A percentile compares a stretch with the other conserved stretches of the same genome.
Conservation (phyloP, 1,284 basidiomycete species). For the Pascua guehoae region DNA sequence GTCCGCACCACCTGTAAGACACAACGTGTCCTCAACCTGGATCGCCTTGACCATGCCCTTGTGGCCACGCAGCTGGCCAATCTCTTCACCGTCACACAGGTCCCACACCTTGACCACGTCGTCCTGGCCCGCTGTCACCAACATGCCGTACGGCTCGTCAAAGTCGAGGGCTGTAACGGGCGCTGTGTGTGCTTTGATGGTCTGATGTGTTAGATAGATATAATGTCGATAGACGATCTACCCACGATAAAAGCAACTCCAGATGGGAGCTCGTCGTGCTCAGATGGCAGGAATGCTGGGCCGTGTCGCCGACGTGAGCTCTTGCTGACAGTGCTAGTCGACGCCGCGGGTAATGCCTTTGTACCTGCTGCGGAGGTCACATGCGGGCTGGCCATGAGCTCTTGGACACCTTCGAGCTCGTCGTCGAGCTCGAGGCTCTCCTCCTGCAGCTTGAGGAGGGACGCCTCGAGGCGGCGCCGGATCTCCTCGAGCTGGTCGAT, state of each 20-base stretch:
- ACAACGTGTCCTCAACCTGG: conserved; percentile 89
- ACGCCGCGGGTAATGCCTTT: conserved; percentile 33
- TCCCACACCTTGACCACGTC: conserved; percentile 59
- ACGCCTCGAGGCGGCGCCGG: conserved; percentile 72
- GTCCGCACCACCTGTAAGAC: conserved; percentile 86
- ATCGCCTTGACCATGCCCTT: conserved; percentile 74
- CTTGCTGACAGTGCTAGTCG: conserved; percentile 13
- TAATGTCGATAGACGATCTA: neutral
- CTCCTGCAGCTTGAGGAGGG: conserved; percentile 82
- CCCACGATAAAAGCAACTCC: conserved; percentile 94
- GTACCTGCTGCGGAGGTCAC: conserved; percentile 41
- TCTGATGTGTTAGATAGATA: conserved; percentile 52
- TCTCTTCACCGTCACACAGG: conserved; percentile 62
- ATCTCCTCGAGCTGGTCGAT: conserved; percentile 81
- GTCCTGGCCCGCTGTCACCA: conserved; percentile 75
- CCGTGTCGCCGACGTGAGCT: conserved; percentile 54
- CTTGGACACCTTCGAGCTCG: conserved; percentile 82
- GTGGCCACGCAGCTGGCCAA: conserved; percentile 77
- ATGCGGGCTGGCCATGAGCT: conserved; percentile 63
- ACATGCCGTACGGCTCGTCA: conserved; percentile 90
- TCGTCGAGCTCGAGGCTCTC: conserved; percentile 95
- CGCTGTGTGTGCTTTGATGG: conserved; percentile 71
- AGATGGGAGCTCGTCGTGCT: conserved; percentile 91
- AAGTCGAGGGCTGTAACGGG: conserved; percentile 90
- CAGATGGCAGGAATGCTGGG: conserved; percentile 92